Evolutionary conservation across 2,329 filamentous ascomycete genomes (phyloP), one percentile per base, ranked within the genome.

Genomic region (Macrophomina phaseolina): DNA sequence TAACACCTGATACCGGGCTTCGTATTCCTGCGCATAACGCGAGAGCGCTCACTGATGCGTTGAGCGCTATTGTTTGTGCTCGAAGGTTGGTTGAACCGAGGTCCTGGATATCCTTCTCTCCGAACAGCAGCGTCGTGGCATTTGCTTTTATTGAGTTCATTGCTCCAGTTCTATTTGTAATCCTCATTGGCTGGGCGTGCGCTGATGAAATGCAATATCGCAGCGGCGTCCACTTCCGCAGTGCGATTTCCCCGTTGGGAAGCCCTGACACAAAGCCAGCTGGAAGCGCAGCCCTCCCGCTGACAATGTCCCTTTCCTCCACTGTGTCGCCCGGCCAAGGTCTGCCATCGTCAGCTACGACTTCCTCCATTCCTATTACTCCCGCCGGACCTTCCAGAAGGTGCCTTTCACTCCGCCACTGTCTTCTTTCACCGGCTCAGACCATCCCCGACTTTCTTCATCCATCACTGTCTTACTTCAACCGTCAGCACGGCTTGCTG

Each of bases 401-500:
- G 63, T 36, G 63, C 63, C 48, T 38, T 40, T 55, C 34, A 40
- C 30, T 12, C 63, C n/a, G 32, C 28, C 36, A 56, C 28, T 4
- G n/a, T 14, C 12, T 28, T 56, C 45, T 30, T 11, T 38, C 49
- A 53, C 40, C 40, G 61, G 16, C 48, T 48, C 30, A 12, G 16
- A 11, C 18, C 51, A 56, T 36, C 40, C 51, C 38, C 63, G 46
- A 58, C 51, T 56, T 65, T 56, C 48, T 49, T 18, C 45, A 42
- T 53, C 61, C 42, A 48, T 64, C 61, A 32, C 61, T 48, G 38
- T 56, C 51, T 65, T 65, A 51, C 63, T 65, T 46, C 63, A 36
- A 46, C 16, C 49, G 36, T 38, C 55, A 28, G 49, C 48, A 53
- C 65, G 65, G 51, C 56, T 66, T 53, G 65, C 65, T 62, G 65